phyloP scores from a whole-genome alignment of 2,329 filamentous ascomycete species.

The Magnaporthiopsis rhizophila region DNA sequence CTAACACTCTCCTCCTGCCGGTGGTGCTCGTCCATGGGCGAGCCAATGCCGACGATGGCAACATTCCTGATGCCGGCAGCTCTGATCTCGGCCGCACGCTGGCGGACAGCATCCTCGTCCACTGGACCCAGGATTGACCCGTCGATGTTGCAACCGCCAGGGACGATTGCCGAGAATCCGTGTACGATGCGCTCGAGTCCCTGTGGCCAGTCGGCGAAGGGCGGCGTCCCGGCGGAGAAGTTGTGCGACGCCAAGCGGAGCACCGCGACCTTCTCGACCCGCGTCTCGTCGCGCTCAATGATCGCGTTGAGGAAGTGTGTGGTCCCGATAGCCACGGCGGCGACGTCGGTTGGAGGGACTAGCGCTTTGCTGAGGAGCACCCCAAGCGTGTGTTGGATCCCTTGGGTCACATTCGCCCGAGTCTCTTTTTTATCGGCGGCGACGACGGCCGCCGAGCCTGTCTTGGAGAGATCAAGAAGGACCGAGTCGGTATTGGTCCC shows the following conservation, averaged over 20 bases:
- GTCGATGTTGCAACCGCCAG: slow-evolving; percentile 45
- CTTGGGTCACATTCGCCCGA: slow-evolving; percentile 37
- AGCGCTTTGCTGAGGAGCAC: slow-evolving; percentile 29
- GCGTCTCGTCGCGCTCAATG: slow-evolving; percentile 40
- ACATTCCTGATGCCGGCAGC: slow-evolving; percentile 36
- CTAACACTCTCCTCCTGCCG: slow-evolving; percentile 40
- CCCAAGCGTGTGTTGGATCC: slow-evolving; percentile 36
- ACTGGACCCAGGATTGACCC: slow-evolving; percentile 37
- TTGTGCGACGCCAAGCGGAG: slow-evolving; percentile 42
- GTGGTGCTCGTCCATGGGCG: slow-evolving; percentile 38
- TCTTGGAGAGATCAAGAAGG: slow-evolving; percentile 34
- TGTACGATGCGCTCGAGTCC: slow-evolving; percentile 39
- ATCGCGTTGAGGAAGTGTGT: slow-evolving; percentile 55
- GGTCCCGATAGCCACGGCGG: slow-evolving; percentile 44
- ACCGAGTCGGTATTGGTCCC: slow-evolving; percentile 46
- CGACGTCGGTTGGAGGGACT: slow-evolving; percentile 26
- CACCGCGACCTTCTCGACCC: slow-evolving; percentile 43
- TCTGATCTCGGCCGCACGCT: slow-evolving; percentile 29
- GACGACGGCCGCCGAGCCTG: slow-evolving; percentile 31
- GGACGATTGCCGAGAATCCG: slow-evolving; percentile 35
- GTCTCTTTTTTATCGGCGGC: slow-evolving; percentile 43
- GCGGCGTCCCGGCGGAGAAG: slow-evolving; percentile 41
- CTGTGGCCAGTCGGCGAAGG: slow-evolving; percentile 45
- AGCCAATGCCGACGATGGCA: slow-evolving; percentile 42
- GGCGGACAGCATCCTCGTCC: slow-evolving; percentile 30